Base-by-base conservation (phyloP, 768 basidiomycete genomes). In the Pholiota microspora region DNA sequence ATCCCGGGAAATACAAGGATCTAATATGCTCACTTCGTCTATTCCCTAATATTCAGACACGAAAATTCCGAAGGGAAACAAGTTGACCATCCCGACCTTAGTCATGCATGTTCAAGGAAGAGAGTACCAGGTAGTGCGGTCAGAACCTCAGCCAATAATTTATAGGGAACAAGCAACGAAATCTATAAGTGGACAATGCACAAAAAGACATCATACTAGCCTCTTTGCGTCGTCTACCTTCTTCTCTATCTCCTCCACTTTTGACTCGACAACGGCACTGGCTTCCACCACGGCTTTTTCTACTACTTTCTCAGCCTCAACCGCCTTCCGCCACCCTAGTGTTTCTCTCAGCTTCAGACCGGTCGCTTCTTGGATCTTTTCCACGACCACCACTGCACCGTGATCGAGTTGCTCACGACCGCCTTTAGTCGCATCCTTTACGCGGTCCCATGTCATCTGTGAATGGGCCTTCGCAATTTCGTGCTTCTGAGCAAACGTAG, bases 281-380 rank as follows among this genome's bases (percentile, higher is more conserved):
- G 56, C 59, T 55, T 70, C 67, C 16, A 68, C 64, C 25, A 61
- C 64, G 18, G 59, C 52, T 44, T 65, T 68, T 27, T 61, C 57
- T 8, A 46, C 67, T 32, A 51, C 50, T 29, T 63, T 59, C 56
- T 63, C 61, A 16, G 28, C 53, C 59, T 62, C 36, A 2, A 23
- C 34, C 15, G 24, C 24, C 57, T 62, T 60, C 51, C 72, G 55
- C 63, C 44, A 62, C 13, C 63, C 73, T 15, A 70, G 62, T 6
- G 76, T 79, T 67, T 85, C 84, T 32, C 75, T 73, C 42, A 94
- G 62, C 71, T 85, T 89, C 64, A 95, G 64, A 0, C 93, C 92
- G 1, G 92, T 92, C 10, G 54, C 58, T 27, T 66, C 62, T 28
- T 64, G 67, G 16, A 57, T 59, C 24, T 53, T 59, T 1, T 66